Percentiles rank a stretch among this genome's conserved stretches.
These are phyloP conservation scores for Coemansia sp. DNA, from an alignment of 192 early-diverging fungal species.

Conservation along the genomic window DNA sequence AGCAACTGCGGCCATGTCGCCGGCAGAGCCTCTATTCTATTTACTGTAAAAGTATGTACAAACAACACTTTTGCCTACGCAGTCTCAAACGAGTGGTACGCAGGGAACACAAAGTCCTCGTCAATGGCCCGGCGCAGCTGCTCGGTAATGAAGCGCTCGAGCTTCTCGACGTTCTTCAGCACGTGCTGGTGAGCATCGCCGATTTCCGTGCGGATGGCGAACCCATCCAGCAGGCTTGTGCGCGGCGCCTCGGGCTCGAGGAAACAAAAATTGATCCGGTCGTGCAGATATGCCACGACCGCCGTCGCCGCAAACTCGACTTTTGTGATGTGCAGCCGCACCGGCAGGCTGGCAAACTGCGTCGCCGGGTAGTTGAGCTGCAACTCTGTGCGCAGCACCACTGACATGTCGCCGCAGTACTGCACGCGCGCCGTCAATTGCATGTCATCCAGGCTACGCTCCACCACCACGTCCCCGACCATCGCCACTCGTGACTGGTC, in stretches of 20 bases:
- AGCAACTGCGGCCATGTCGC: too few relatives aligned
- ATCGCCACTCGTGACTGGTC: not conserved
- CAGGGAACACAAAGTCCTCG: conserved; percentile 75
- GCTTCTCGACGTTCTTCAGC: conserved; percentile 78
- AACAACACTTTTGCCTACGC: too few relatives aligned
- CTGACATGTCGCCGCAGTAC: conserved; percentile 73
- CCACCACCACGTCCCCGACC: conserved; percentile 11
- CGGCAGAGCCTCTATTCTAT: too few relatives aligned
- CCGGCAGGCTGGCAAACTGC: conserved; percentile 70
- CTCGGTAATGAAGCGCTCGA: conserved; percentile 74
- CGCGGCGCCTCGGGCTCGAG: conserved; percentile 53
- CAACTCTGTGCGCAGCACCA: conserved; percentile 64
- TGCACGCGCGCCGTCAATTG: conserved; percentile 59
- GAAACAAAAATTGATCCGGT: conserved; percentile 69
- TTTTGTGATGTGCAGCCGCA: conserved; percentile 63
- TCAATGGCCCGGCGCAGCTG: conserved; percentile 72
- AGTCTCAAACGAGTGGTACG: conserved; percentile 62
- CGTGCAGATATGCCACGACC: conserved; percentile 62
- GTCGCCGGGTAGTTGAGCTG: conserved; percentile 73
- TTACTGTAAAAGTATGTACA: too few relatives aligned
- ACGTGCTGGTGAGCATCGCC: conserved; percentile 53
- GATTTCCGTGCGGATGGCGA: conserved; percentile 39
- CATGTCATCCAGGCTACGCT: conserved; percentile 55
- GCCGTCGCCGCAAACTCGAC: conserved; percentile 67
- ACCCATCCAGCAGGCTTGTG: conserved; percentile 27